phyloP scores from a whole-genome alignment of 192 early-diverging fungal genomes.

The Podila epicladia region DNA sequence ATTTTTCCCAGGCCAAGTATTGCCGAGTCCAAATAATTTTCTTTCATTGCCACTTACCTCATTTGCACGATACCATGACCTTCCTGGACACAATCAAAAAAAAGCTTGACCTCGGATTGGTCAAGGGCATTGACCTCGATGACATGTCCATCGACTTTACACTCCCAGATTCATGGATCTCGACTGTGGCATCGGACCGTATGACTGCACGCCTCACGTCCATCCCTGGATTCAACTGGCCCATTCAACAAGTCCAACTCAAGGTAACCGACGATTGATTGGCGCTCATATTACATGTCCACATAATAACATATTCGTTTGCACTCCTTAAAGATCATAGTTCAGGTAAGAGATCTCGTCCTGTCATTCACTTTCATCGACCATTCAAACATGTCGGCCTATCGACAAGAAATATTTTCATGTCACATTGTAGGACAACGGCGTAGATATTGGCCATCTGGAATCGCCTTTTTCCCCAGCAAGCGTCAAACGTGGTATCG shows the following conservation, averaged over 20 bases:
- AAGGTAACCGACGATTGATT: slow-evolving; percentile 4
- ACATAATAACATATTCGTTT: neutral
- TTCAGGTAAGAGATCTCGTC: slow-evolving; percentile 15
- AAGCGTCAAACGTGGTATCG: slow-evolving; percentile 8
- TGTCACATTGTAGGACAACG: slow-evolving; percentile 14
- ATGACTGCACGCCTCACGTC: slow-evolving; percentile 18
- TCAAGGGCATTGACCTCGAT: slow-evolving; percentile 40
- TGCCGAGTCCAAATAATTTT: too few relatives aligned
- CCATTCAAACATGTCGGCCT: neutral
- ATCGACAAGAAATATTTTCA: neutral
- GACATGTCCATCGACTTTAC: slow-evolving; percentile 44
- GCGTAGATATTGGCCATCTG: slow-evolving; percentile 16
- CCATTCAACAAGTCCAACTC: slow-evolving; percentile 39
- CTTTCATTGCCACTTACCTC: too few relatives aligned
- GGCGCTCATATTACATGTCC: too few relatives aligned
- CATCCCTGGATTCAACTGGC: slow-evolving; percentile 46
- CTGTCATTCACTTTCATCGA: neutral
- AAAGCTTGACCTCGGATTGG: slow-evolving; percentile 25
- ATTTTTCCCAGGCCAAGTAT: neutral
- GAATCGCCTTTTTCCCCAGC: slow-evolving; percentile 31
- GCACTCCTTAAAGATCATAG: slow-evolving; percentile 8
- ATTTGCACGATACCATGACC: neutral
- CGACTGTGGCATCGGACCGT: slow-evolving; percentile 28
- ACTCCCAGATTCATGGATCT: slow-evolving; percentile 19
- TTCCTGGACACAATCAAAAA: slow-evolving; percentile 14